Percentiles rank a stretch among this genome's conserved stretches.
Conservation (phyloP, 139 green algal species). For the Bryopsis sp. region DNA sequence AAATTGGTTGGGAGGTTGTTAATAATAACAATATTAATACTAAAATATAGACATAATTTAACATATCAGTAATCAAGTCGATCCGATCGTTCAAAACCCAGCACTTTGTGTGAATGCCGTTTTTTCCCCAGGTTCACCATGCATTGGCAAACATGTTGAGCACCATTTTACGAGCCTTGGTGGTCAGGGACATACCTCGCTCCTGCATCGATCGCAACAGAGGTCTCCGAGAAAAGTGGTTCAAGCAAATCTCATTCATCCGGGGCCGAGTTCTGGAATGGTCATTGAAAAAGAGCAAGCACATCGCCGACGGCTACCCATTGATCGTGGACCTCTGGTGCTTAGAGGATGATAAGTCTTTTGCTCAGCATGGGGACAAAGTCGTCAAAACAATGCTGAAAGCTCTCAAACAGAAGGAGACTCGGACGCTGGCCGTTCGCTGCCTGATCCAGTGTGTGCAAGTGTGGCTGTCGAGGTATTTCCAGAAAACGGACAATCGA, state of each 20-base stretch:
- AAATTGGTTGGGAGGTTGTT: too few species aligned
- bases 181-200: not conserved
- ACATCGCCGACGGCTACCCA: constrained; percentile 11
- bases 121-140: not conserved
- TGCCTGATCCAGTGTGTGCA: constrained; percentile 13
- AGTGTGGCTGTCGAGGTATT: not conserved
- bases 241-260: not conserved
- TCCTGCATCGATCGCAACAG: not conserved
- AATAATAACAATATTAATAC: too few species aligned
- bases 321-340: constrained; percentile 16
- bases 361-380: not conserved
- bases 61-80: too few species aligned
- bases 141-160: not conserved
- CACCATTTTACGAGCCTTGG: not conserved
- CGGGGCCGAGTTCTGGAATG: not conserved
- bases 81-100: too few species aligned
- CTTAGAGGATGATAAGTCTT: not conserved
- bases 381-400: constrained; percentile 18
- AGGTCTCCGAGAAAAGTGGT: not conserved
- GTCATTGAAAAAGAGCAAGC: constrained; percentile 16
- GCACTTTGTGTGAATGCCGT: too few species aligned
- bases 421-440: not conserved
- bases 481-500: not conserved
- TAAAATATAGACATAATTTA: too few species aligned
- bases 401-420: constrained; percentile 7